Percentiles rank a stretch among this genome's conserved stretches.
Evolutionary conservation across 306 rosid species (phyloP).

Genomic region (Erythrophleum fordii): DNA sequence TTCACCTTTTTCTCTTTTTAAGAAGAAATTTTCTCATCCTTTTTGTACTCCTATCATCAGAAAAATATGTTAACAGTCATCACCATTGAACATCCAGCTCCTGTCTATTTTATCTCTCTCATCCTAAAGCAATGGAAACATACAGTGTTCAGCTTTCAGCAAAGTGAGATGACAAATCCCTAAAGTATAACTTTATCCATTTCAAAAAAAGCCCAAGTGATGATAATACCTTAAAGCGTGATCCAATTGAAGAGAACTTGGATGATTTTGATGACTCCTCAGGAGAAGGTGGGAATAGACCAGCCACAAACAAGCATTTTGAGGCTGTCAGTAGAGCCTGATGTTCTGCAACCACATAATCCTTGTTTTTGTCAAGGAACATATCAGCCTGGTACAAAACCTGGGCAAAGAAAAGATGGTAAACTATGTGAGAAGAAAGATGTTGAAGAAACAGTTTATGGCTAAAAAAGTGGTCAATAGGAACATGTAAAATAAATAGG

Average conservation of each 20-base stretch:
- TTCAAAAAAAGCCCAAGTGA: not conserved
- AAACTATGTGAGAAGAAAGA: conserved; percentile 24
- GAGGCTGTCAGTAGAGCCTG: conserved; percentile 90
- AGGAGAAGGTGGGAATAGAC: conserved; percentile 85
- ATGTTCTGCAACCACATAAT: conserved; percentile 98
- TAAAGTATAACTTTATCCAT: conserved; percentile 2
- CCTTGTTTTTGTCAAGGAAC: conserved; percentile 98
- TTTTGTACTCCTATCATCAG: not conserved
- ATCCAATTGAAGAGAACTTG: conserved; percentile 96
- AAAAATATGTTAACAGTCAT: not conserved
- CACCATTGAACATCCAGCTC: not conserved
- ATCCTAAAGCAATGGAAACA: conserved; percentile 6
- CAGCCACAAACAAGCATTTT: conserved; percentile 83
- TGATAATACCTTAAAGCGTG: conserved; percentile 84
- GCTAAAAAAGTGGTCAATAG: conserved; percentile 1
- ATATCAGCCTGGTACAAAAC: conserved; percentile 90
- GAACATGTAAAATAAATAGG: conserved; percentile 35
- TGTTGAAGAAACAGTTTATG: conserved; percentile 22
- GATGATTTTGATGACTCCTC: conserved; percentile 95
- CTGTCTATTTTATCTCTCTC: not conserved
- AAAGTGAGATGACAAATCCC: conserved; percentile 5
- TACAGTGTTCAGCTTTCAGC: not conserved
- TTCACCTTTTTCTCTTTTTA: not conserved
- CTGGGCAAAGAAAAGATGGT: conserved; percentile 54
- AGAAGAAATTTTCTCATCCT: not conserved